phyloP scores from a whole-genome alignment of 2,329 filamentous ascomycete species.

The Phaeosphaeriaceae sp. region DNA sequence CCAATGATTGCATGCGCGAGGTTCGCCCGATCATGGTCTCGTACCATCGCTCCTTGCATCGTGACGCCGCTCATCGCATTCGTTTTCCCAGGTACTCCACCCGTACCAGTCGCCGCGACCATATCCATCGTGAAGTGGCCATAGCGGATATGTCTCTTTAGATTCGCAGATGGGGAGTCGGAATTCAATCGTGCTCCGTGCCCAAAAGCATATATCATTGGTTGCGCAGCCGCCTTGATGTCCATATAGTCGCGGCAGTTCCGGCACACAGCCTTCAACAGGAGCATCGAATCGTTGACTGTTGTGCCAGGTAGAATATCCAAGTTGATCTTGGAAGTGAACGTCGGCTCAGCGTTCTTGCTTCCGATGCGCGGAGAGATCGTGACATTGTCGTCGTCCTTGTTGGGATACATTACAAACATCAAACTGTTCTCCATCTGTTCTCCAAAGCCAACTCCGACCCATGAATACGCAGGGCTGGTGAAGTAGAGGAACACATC shows the following conservation, averaged over 20 bases:
- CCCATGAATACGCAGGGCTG: constrained; percentile 52
- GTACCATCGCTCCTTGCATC: constrained; percentile 25
- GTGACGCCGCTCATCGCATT: constrained; percentile 29
- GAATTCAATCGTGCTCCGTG: constrained; percentile 35
- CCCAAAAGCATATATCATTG: constrained; percentile 54
- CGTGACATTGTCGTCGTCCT: constrained; percentile 45
- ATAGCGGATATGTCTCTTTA: constrained; percentile 49
- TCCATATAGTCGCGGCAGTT: constrained; percentile 52
- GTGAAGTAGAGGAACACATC: constrained; percentile 46
- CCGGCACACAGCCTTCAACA: constrained; percentile 47
- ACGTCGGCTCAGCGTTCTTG: constrained; percentile 46
- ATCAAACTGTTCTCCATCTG: constrained; percentile 54
- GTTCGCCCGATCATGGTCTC: constrained; percentile 36
- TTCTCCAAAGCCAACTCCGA: constrained; percentile 53
- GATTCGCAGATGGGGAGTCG: constrained; percentile 38
- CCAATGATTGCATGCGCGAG: constrained; percentile 42
- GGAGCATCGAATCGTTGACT: constrained; percentile 46
- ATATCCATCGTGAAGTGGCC: constrained; percentile 53
- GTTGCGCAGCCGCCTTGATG: constrained; percentile 35
- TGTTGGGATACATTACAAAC: constrained; percentile 53
- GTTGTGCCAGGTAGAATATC: constrained; percentile 38
- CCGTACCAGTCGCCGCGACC: constrained; percentile 44
- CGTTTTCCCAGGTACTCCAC: constrained; percentile 41
- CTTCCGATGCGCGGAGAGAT: constrained; percentile 46
- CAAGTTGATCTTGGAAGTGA: constrained; percentile 34